A percentile compares a stretch with the other conserved stretches of the same genome.
Conservation (phyloP, 768 basidiomycete genomes). For the Fistulinella prunicolor region DNA sequence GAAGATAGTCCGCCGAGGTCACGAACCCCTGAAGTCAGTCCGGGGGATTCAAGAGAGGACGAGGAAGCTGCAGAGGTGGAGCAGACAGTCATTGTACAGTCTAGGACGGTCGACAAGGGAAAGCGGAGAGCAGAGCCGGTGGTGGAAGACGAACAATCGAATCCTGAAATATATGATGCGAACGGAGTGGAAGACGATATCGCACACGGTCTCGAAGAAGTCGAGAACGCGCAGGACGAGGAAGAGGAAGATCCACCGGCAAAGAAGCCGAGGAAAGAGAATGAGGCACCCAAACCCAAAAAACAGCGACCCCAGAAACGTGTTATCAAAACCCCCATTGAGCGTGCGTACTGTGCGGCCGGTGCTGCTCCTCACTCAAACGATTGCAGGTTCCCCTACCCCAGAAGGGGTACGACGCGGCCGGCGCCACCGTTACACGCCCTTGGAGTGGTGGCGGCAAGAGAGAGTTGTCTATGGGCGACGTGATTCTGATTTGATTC, state of each 20-base stretch:
- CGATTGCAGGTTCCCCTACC: constrained; percentile 20
- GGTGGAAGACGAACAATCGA: constrained; percentile 10
- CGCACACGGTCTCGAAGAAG: constrained; percentile 40
- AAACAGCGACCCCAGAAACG: constrained; percentile 27
- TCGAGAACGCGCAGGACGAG: constrained; percentile 51
- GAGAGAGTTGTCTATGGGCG: constrained; percentile 85
- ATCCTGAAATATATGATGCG: constrained; percentile 10
- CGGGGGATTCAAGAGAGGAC: constrained; percentile 36
- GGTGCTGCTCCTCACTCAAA: constrained; percentile 6
- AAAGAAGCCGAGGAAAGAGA: constrained; percentile 30
- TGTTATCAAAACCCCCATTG: constrained; percentile 11
- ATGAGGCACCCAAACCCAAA: constrained; percentile 27
- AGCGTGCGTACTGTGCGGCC: constrained; percentile 20
- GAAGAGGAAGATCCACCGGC: constrained; percentile 33
- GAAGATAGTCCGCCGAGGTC: constrained; percentile 32
- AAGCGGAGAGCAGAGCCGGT: constrained; percentile 38
- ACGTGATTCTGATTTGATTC: constrained; percentile 45
- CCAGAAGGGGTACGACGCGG: constrained; percentile 65
- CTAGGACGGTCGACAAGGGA: constrained; percentile 34
- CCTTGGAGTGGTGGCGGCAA: constrained; percentile 90
- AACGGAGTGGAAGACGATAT: constrained; percentile 43
- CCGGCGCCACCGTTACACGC: constrained; percentile 61
- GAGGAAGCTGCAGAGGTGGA: constrained; percentile 33
- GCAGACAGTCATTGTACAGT: constrained; percentile 25
- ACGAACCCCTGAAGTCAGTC: constrained; percentile 49